A percentile compares a stretch with the other conserved stretches of the same genome.
phyloP scores from a whole-genome alignment of 1,284 basidiomycete genomes.

The Limonomyces culmigenus region DNA sequence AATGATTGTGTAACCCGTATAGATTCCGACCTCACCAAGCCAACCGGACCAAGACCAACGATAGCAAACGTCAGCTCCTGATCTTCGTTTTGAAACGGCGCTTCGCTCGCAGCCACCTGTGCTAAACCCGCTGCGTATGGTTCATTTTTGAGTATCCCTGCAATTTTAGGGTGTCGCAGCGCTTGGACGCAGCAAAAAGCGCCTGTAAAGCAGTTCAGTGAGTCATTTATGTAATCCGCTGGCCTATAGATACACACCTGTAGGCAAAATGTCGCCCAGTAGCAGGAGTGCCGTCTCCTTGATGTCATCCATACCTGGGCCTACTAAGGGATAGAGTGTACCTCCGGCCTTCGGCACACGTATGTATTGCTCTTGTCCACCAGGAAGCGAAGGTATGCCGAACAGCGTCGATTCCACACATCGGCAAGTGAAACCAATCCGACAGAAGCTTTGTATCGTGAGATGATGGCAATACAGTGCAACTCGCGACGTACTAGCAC shows the following conservation, averaged over 20 bases:
- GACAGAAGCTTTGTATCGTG: constrained; percentile 36
- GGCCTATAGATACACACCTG: too few relatives aligned
- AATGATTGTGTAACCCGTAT: constrained; percentile 1
- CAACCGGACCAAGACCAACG: constrained; percentile 63
- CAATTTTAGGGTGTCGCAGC: constrained; percentile 51
- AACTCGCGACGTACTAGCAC: constrained; percentile 41
- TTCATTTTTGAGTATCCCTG: constrained; percentile 33
- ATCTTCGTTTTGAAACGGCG: constrained; percentile 23
- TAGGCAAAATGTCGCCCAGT: constrained; percentile 69
- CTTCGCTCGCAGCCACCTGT: too few relatives aligned
- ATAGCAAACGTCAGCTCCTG: constrained; percentile 39
- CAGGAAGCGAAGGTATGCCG: constrained; percentile 57
- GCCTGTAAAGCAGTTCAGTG: too few relatives aligned
- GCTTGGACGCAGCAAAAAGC: constrained; percentile 62
- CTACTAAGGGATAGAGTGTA: constrained; percentile 49
- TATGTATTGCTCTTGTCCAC: constrained; percentile 80
- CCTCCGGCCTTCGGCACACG: constrained; percentile 69
- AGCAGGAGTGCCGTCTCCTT: constrained; percentile 50
- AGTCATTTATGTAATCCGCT: too few relatives aligned
- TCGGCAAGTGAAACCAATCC: constrained; percentile 59
- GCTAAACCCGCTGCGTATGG: constrained; percentile 52
- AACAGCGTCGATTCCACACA: constrained; percentile 56
- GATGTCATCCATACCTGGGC: constrained; percentile 18
- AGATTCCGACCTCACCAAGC: constrained; percentile 25
- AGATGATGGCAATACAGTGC: background rate